Evolutionary conservation across 257 asterid genomes (phyloP).

Genomic region (Jacaranda mimosifolia): DNA sequence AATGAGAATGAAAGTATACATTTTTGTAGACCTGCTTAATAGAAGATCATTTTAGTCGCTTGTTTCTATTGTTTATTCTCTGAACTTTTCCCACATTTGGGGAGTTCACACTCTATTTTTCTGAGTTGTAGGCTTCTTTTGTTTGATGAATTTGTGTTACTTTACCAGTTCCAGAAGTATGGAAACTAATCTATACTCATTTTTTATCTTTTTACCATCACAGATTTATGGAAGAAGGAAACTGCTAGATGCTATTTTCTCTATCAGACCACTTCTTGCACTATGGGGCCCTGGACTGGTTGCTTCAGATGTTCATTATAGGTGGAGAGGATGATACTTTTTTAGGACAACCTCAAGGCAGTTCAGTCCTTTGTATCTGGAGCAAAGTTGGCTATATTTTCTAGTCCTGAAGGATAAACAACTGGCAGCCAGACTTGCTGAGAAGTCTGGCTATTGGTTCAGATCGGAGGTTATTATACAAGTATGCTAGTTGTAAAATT

Average conservation of each 20-base stretch:
- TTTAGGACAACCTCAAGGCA: constrained; percentile 60
- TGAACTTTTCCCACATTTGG: not conserved
- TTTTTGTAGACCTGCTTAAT: not conserved
- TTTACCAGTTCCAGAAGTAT: constrained; percentile 24
- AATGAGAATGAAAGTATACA: too few relatives aligned
- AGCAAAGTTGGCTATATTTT: constrained; percentile 97
- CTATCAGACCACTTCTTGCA: constrained; percentile 94
- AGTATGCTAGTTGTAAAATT: constrained; percentile 23
- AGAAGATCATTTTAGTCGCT: constrained; percentile 17
- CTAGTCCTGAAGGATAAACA: constrained; percentile 87
- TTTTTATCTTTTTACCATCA: constrained; percentile 33
- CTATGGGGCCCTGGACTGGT: constrained; percentile 86
- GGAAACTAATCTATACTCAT: constrained; percentile 11
- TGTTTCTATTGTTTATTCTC: constrained; percentile 14
- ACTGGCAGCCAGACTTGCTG: constrained; percentile 85
- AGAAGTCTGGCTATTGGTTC: constrained; percentile 69
- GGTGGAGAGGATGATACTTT: constrained; percentile 64
- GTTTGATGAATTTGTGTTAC: too few relatives aligned
- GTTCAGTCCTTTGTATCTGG: constrained; percentile 64
- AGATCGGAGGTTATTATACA: constrained; percentile 32
- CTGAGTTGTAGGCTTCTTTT: constrained; percentile 26
- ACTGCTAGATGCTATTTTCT: constrained; percentile 91
- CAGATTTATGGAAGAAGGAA: constrained; percentile 96
- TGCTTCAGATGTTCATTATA: constrained; percentile 82
- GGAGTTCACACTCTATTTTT: constrained; percentile 12